Conservation (phyloP, 257 asterid genomes). For the Cordia subcordata region DNA sequence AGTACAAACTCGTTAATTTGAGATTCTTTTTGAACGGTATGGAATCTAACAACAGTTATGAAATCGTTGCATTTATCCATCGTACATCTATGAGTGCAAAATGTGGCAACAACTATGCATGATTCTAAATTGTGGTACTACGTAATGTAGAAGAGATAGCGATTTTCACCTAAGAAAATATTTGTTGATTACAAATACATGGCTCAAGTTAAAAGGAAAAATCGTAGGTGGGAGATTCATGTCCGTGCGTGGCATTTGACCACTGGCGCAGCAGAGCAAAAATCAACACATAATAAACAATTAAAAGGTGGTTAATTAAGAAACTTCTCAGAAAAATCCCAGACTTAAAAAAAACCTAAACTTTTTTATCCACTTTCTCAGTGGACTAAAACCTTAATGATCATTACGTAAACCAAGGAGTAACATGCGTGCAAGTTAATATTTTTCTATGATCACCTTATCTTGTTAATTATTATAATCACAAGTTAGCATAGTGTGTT, state of each 20-base stretch:
- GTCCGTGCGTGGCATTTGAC: background rate
- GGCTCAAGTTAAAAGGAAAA: constrained; percentile 3
- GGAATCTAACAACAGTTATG: no score
- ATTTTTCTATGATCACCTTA: constrained; percentile 33
- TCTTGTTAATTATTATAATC: constrained; percentile 19
- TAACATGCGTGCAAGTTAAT: constrained; percentile 24
- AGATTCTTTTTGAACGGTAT: no score
- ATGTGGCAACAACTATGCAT: background rate
- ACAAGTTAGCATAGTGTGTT: no score
- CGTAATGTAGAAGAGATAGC: background rate
- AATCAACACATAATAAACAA: background rate
- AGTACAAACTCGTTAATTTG: no score
- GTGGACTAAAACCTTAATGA: constrained; percentile 41
- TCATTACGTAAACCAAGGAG: constrained; percentile 32
- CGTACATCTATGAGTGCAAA: background rate
- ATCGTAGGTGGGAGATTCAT: background rate
- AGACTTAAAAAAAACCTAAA: constrained; percentile 10
- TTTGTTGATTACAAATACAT: background rate
- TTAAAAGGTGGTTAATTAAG: background rate
- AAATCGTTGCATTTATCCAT: no score
- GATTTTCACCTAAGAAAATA: background rate
- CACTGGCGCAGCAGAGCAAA: background rate
- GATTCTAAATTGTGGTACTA: constrained; percentile 4
- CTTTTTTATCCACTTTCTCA: constrained; percentile 20
- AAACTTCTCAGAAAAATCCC: constrained; percentile 8